Conservation (phyloP, 176 grass and related monocot species). For the Pontederia crassipes region DNA sequence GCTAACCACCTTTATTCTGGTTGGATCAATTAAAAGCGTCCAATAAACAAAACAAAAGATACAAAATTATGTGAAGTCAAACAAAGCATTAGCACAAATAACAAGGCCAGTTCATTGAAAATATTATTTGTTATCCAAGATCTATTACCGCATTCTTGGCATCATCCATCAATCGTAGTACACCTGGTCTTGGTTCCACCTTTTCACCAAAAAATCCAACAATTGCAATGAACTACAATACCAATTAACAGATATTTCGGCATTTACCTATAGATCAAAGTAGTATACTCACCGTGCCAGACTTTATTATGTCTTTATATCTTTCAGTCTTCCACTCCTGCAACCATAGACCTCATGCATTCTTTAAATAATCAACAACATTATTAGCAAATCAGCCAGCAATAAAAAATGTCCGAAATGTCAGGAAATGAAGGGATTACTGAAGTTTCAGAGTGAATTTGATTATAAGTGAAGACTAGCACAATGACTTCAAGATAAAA, state of each 20-base stretch:
- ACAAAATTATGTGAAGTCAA: background rate
- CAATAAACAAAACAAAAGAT: background rate
- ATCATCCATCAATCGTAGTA: constrained; percentile 87
- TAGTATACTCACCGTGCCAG: constrained; percentile 64
- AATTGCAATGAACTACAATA: constrained; percentile 7
- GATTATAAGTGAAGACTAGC: no score
- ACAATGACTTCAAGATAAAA: no score
- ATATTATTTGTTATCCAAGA: background rate
- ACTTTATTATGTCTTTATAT: constrained; percentile 95
- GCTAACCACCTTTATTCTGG: background rate
- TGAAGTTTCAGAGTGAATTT: background rate
- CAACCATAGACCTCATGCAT: constrained; percentile 14
- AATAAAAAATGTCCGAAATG: background rate
- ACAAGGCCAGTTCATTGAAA: no score
- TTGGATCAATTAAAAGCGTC: background rate
- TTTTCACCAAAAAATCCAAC: constrained; percentile 18
- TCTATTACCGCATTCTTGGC: constrained; percentile 87
- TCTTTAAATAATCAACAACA: background rate
- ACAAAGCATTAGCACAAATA: background rate
- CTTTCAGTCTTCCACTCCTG: constrained; percentile 98
- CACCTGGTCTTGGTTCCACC: constrained; percentile 78
- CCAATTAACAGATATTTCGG: background rate
- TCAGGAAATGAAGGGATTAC: background rate
- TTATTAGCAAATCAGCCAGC: background rate
- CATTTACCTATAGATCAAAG: background rate